A percentile compares a stretch with the other conserved stretches of the same genome.
These are phyloP conservation scores for Oleoguttula mirabilis DNA, from an alignment of 495 filamentous ascomycete genomes.

Conservation along the genomic window DNA sequence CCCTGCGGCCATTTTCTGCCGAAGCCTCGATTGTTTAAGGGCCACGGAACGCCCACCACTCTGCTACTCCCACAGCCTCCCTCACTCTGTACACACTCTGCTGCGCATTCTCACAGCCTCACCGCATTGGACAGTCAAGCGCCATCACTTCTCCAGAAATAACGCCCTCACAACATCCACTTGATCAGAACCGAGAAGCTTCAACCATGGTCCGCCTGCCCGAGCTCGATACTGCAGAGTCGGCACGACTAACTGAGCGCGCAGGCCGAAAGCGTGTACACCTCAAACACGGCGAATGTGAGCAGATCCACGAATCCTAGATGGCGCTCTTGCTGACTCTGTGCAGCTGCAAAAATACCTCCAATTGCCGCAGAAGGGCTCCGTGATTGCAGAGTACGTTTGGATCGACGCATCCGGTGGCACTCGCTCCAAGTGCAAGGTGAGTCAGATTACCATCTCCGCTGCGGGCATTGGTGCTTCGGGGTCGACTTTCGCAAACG, in stretches of 20 bases:
- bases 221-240: not conserved
- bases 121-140: too few species aligned
- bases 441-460: constrained; percentile 37
- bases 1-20: too few species aligned
- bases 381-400: constrained; percentile 85
- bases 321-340: constrained; percentile 6
- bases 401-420: constrained; percentile 81
- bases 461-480: not conserved
- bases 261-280: constrained; percentile 25
- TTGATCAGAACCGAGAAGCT: too few species aligned
- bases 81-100: too few species aligned
- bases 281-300: constrained; percentile 34
- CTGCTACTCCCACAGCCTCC: too few species aligned
- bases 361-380: constrained; percentile 75
- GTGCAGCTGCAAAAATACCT: constrained; percentile 82
- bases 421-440: constrained; percentile 82
- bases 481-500: not conserved
- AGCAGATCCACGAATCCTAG: constrained; percentile 14
- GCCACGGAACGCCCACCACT: too few species aligned
- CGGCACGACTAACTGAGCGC: not conserved
- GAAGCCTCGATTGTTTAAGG: too few species aligned
- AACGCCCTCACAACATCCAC: too few species aligned
- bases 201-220: not conserved
- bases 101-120: too few species aligned
- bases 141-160: too few species aligned